Evolutionary conservation across 352 stramenopile genomes (phyloP).

Genomic region (Pythium insidiosum): DNA sequence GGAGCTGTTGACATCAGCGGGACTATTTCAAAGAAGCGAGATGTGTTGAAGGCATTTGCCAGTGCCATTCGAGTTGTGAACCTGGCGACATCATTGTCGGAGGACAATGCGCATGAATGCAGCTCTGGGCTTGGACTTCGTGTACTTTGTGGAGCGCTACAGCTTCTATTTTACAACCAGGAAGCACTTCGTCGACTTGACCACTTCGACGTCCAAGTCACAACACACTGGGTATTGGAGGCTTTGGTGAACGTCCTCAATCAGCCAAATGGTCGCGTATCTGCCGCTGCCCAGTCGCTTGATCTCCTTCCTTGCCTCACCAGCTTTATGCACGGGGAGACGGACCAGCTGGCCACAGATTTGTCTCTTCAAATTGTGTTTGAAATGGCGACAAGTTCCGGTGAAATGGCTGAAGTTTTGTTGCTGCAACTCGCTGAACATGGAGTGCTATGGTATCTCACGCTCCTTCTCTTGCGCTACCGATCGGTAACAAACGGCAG

Average conservation of each 20-base stretch:
- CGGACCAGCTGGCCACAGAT: constrained; percentile 59
- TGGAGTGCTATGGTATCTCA: constrained; percentile 78
- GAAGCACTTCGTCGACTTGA: constrained; percentile 37
- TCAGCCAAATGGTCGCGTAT: constrained; percentile 73
- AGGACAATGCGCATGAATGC: constrained; percentile 68
- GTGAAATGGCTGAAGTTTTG: constrained; percentile 77
- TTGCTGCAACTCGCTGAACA: constrained; percentile 75
- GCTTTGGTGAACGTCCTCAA: constrained; percentile 79
- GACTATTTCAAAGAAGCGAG: constrained; percentile 45
- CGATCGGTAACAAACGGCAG: constrained; percentile 13
- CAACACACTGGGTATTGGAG: constrained; percentile 74
- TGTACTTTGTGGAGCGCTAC: constrained; percentile 63
- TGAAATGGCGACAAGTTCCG: constrained; percentile 71
- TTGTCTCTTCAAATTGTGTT: constrained; percentile 77
- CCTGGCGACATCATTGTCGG: constrained; percentile 57
- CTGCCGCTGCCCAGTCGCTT: constrained; percentile 70
- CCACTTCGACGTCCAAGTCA: constrained; percentile 56
- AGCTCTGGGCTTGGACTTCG: constrained; percentile 65
- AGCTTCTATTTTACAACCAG: constrained; percentile 73
- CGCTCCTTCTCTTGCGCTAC: constrained; percentile 71
- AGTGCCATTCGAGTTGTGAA: constrained; percentile 77
- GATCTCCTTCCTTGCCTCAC: constrained; percentile 76
- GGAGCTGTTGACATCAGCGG: constrained; percentile 44
- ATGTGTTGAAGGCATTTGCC: constrained; percentile 57
- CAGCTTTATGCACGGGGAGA: constrained; percentile 57